Evolutionary conservation across 192 early-diverging fungal genomes (phyloP).

Genomic region (Mortierella claussenii): DNA sequence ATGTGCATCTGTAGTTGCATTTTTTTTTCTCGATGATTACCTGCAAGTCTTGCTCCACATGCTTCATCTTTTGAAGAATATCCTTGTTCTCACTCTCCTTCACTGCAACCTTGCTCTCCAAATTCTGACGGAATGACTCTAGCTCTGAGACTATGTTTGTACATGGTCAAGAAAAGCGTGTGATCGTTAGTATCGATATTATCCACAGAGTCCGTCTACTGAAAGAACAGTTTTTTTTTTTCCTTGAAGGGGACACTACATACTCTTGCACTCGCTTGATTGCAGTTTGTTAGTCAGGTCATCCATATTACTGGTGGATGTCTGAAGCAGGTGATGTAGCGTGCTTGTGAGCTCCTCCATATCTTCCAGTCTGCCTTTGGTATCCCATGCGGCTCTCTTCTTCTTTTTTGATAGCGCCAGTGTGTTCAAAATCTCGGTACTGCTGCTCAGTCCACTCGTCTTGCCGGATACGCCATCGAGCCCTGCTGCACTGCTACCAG

Average conservation of each 20-base stretch:
- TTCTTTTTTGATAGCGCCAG: conserved; percentile 56
- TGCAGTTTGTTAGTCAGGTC: conserved; percentile 63
- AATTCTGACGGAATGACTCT: conserved; percentile 56
- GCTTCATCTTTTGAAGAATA: conserved; percentile 46
- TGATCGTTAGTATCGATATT: background rate
- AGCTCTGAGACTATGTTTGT: conserved; percentile 28
- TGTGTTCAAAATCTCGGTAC: conserved; percentile 7
- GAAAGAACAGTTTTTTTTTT: too few species aligned
- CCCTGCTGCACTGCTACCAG: background rate
- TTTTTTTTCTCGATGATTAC: too few species aligned
- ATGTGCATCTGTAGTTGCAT: too few species aligned
- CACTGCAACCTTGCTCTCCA: conserved; percentile 64
- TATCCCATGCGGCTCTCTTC: conserved; percentile 78
- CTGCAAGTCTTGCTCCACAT: conserved; percentile 53
- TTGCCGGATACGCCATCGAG: background rate
- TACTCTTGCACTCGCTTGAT: conserved; percentile 59
- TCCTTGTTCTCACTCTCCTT: conserved; percentile 73
- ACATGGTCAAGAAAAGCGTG: background rate
- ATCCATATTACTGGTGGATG: conserved; percentile 58
- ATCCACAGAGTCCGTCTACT: too few species aligned
- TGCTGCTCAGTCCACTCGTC: background rate
- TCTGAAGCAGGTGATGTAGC: conserved; percentile 63
- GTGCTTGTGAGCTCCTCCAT: conserved; percentile 64
- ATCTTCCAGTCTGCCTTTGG: conserved; percentile 84
- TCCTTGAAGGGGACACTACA: background rate